A percentile compares a stretch with the other conserved stretches of the same genome.
phyloP scores from a whole-genome alignment of 257 asterid genomes.

The Cordia subcordata region DNA sequence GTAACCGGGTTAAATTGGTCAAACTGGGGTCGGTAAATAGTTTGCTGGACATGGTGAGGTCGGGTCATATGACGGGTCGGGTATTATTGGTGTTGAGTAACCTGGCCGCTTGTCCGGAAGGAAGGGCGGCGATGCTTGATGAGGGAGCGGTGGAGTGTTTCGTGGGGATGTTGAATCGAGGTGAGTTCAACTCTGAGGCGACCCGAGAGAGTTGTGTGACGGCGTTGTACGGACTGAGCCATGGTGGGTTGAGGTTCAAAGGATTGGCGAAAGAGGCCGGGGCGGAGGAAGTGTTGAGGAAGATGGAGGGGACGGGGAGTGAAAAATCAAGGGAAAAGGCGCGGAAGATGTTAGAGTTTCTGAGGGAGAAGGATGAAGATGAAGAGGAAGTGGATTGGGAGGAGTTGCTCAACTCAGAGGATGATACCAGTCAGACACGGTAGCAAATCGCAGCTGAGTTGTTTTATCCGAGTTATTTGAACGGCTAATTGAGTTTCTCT shows the following conservation, averaged over 20 bases:
- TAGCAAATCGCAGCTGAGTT: slow-evolving; percentile 1
- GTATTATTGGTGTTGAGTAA: slow-evolving; percentile 60
- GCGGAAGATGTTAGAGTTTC: slow-evolving; percentile 53
- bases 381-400: slow-evolving; percentile 90
- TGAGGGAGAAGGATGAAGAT: slow-evolving; percentile 65
- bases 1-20: slow-evolving; percentile 75
- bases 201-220: slow-evolving; percentile 60
- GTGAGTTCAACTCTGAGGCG: slow-evolving; percentile 39
- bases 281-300: slow-evolving; percentile 66
- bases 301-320: slow-evolving; percentile 41
- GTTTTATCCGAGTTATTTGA: neutral
- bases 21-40: slow-evolving; percentile 69
- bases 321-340: slow-evolving; percentile 43
- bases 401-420: slow-evolving; percentile 61
- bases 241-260: slow-evolving; percentile 87
- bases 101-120: slow-evolving; percentile 66
- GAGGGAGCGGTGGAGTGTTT: slow-evolving; percentile 61
- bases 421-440: slow-evolving; percentile 35
- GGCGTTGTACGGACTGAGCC: slow-evolving; percentile 71
- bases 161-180: slow-evolving; percentile 37
- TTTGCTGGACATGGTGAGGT: slow-evolving; percentile 57
- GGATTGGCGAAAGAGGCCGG: slow-evolving; percentile 85
- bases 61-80: slow-evolving; percentile 63
- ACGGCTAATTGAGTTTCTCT: slow-evolving; percentile 4
- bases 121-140: slow-evolving; percentile 75